Percentiles rank a stretch among this genome's conserved stretches.
Evolutionary conservation across 176 grass and related monocot species (phyloP).

Genomic region (Carex parvula): DNA sequence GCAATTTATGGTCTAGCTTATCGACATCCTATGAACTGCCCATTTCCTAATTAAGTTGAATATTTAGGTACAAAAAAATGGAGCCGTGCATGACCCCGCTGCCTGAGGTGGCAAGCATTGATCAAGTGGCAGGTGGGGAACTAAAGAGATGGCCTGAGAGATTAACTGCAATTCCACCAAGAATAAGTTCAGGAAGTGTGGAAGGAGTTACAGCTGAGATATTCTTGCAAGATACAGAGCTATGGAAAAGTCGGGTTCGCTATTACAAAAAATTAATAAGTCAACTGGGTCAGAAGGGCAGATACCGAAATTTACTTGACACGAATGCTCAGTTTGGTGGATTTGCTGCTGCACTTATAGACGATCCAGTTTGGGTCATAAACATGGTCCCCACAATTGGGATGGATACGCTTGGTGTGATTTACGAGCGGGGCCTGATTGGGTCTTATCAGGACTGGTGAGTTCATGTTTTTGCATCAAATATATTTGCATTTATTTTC

Average conservation of each 20-base stretch:
- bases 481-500: not conserved
- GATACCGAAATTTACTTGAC: slow-evolving; percentile 90
- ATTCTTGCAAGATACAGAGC: slow-evolving; percentile 52
- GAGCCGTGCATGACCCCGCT: slow-evolving; percentile 66
- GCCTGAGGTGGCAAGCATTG: slow-evolving; percentile 44
- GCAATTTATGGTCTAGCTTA: not conserved
- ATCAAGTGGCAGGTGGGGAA: slow-evolving; percentile 65
- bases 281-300: slow-evolving; percentile 63
- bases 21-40: not conserved
- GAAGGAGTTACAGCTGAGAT: slow-evolving; percentile 53
- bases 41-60: not conserved
- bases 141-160: slow-evolving; percentile 84
- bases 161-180: slow-evolving; percentile 59
- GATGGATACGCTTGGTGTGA: slow-evolving; percentile 67
- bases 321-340: slow-evolving; percentile 79
- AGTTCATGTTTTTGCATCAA: slow-evolving; percentile 14
- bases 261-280: slow-evolving; percentile 68
- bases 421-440: slow-evolving; percentile 87
- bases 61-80: slow-evolving; percentile 75
- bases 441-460: slow-evolving; percentile 97
- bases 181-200: slow-evolving; percentile 67
- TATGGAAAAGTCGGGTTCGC: slow-evolving; percentile 71
- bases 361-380: slow-evolving; percentile 91
- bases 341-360: slow-evolving; percentile 61
- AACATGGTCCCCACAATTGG: slow-evolving; percentile 69